Conservation (phyloP, 2,329 filamentous ascomycete species). For the Nigrospora osmanthi region DNA sequence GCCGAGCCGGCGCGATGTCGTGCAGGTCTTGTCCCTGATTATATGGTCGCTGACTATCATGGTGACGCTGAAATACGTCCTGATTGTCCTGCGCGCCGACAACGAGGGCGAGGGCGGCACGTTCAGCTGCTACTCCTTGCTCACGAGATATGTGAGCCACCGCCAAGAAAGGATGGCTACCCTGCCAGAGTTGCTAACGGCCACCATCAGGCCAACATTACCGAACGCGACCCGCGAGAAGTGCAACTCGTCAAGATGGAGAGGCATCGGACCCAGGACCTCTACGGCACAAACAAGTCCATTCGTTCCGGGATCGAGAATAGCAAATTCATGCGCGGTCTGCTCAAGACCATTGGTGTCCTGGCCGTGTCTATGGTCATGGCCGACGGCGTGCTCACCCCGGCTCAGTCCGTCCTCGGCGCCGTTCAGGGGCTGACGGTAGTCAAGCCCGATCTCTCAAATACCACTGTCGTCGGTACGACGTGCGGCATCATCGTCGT, state of each 20-base stretch:
- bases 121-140: conserved; percentile 58
- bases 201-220: conserved; percentile 43
- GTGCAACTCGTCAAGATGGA: conserved; percentile 50
- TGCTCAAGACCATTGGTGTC: conserved; percentile 55
- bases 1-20: conserved; percentile 49
- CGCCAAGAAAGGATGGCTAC: neutral
- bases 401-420: conserved; percentile 62
- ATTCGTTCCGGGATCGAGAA: conserved; percentile 52
- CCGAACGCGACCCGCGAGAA: conserved; percentile 49
- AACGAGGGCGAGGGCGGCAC: conserved; percentile 67
- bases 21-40: conserved; percentile 59
- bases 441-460: conserved; percentile 46
- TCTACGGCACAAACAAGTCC: conserved; percentile 40
- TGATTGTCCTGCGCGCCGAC: conserved; percentile 58
- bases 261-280: conserved; percentile 47
- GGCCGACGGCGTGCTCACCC: conserved; percentile 57
- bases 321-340: conserved; percentile 38
- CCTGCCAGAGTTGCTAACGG: neutral
- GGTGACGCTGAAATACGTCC: conserved; percentile 61
- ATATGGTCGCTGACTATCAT: conserved; percentile 64
- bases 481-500: conserved; percentile 57
- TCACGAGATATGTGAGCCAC: conserved; percentile 45
- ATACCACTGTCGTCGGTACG: conserved; percentile 51
- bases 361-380: conserved; percentile 63
- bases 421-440: conserved; percentile 59